Percentiles rank a stretch among this genome's conserved stretches.
Conservation (phyloP, 2,329 filamentous ascomycete genomes). For the Lomentospora prolificans region DNA sequence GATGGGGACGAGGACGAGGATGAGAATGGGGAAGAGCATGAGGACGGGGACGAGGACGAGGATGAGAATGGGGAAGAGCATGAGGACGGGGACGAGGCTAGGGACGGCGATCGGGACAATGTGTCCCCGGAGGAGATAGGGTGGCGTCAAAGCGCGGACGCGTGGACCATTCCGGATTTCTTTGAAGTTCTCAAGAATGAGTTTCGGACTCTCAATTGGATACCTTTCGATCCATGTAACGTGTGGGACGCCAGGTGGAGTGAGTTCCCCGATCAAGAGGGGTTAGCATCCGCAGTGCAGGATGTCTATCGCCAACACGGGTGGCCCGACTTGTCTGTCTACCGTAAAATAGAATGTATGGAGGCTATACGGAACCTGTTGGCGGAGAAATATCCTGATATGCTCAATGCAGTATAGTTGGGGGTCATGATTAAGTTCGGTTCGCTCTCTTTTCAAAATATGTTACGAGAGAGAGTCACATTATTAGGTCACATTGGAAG, state of each 20-base stretch:
- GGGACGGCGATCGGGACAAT: neutral
- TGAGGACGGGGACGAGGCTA: neutral
- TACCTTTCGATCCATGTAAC: constrained; percentile 12
- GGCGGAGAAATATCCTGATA: constrained; percentile 1
- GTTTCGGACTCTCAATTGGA: constrained; percentile 14
- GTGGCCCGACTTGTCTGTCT: constrained; percentile 16
- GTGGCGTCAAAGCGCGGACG: constrained; percentile 16
- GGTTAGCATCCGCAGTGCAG: constrained; percentile 12
- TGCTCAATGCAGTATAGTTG: neutral
- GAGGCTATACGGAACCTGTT: constrained; percentile 6
- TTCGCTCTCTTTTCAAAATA: neutral
- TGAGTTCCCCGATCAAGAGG: neutral
- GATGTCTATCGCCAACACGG: constrained; percentile 16
- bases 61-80: neutral
- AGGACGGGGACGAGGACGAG: constrained; percentile 11
- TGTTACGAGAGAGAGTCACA: neutral
- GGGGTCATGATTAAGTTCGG: neutral
- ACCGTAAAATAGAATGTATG: constrained; percentile 18
- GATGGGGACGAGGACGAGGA: neutral
- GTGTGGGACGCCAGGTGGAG: constrained; percentile 9
- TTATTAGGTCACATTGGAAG: neutral
- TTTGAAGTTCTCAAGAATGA: constrained; percentile 18
- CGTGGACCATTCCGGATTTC: constrained; percentile 18
- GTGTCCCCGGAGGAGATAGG: constrained; percentile 12
- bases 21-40: neutral